Conservation (phyloP, 2,329 filamentous ascomycete genomes). For the Diaporthe vaccinii region DNA sequence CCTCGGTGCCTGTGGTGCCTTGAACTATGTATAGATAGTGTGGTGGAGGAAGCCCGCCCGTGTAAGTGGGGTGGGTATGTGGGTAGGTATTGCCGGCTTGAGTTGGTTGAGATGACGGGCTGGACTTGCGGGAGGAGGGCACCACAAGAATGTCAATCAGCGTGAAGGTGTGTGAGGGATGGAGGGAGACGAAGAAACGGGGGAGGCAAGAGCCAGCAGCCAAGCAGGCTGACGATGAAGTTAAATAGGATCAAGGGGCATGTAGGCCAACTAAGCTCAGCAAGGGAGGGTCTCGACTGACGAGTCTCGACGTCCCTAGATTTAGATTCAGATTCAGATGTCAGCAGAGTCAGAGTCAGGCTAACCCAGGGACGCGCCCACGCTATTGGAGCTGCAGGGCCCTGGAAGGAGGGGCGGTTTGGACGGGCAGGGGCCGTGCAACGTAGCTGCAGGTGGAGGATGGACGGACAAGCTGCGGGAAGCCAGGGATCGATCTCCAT, state of each 20-base stretch:
- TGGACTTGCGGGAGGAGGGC: neutral
- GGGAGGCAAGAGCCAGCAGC: neutral
- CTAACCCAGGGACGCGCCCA: slow-evolving; percentile 24
- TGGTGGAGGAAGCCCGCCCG: slow-evolving; percentile 4
- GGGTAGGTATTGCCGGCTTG: slow-evolving; percentile 1
- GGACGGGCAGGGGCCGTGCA: neutral
- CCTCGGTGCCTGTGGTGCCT: neutral
- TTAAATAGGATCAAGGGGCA: slow-evolving; percentile 37
- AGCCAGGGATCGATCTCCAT: slow-evolving; percentile 1
- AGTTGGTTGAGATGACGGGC: neutral
- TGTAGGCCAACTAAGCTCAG: slow-evolving; percentile 25
- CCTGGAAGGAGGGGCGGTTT: neutral
- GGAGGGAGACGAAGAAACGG: slow-evolving; percentile 9
- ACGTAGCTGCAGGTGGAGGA: slow-evolving; percentile 5
- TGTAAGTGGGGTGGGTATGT: slow-evolving; percentile 23
- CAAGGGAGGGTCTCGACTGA: slow-evolving; percentile 34
- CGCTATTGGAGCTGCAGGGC: slow-evolving; percentile 31
- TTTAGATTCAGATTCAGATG: slow-evolving; percentile 34
- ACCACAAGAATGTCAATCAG: neutral
- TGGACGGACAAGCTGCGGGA: slow-evolving; percentile 3
- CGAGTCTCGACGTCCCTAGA: slow-evolving; percentile 31
- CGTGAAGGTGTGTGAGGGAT: neutral
- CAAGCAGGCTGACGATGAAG: slow-evolving; percentile 24
- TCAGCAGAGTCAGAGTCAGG: slow-evolving; percentile 35
- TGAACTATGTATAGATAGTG: neutral